Evolutionary conservation across 2,329 filamentous ascomycete species (phyloP).

Genomic region (Colletotrichum sp.): DNA sequence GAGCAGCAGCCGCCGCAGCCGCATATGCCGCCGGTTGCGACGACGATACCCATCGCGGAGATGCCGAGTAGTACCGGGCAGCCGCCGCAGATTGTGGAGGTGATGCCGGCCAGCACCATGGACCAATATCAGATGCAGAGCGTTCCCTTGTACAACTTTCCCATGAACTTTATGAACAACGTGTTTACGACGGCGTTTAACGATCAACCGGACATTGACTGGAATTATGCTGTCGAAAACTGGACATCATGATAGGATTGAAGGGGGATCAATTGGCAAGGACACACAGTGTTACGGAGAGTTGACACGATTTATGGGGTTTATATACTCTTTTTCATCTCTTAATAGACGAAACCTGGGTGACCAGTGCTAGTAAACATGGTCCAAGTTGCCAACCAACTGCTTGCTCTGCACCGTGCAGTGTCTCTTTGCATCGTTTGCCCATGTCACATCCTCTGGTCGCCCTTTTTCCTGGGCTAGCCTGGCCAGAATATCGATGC

Average conservation of each 20-base stretch:
- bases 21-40: background rate
- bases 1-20: background rate
- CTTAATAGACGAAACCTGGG: background rate
- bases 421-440: background rate
- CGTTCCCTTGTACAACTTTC: conserved; percentile 5
- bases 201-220: conserved; percentile 6
- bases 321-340: background rate
- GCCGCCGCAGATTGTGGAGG: background rate
- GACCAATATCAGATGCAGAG: conserved; percentile 2
- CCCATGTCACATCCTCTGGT: background rate
- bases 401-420: background rate
- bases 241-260: background rate
- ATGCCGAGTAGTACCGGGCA: background rate
- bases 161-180: conserved; percentile 1
- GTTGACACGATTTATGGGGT: background rate
- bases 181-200: conserved; percentile 12
- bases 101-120: background rate
- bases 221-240: background rate
- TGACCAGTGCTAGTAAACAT: background rate
- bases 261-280: background rate
- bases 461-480: background rate
- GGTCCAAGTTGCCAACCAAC: background rate
- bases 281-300: background rate
- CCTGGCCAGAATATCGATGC: background rate
- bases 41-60: background rate